phyloP scores from a whole-genome alignment of 495 filamentous ascomycete genomes.

The Hyaloscypha finlandica region DNA sequence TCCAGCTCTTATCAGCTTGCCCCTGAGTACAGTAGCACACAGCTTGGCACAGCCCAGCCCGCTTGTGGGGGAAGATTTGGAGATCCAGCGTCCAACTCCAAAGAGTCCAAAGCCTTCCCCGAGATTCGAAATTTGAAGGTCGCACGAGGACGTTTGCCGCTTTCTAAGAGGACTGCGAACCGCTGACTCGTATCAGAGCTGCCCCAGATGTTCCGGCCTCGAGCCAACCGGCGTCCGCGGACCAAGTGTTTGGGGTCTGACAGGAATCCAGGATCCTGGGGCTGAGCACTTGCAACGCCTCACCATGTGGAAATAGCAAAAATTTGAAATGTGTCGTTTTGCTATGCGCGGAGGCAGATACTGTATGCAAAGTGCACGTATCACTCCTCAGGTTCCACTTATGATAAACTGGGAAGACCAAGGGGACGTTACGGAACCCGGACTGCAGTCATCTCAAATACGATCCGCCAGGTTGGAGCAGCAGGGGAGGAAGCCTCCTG shows the following conservation, averaged over 20 bases:
- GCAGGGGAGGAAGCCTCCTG: too few relatives aligned
- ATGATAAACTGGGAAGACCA: neutral
- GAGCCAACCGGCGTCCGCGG: neutral
- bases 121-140: neutral
- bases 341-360: neutral
- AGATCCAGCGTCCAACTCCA: neutral
- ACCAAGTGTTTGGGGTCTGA: slow-evolving; percentile 6
- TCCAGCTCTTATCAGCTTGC: too few relatives aligned
- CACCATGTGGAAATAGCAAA: neutral
- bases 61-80: neutral
- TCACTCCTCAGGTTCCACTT: slow-evolving; percentile 6
- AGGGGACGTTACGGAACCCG: neutral
- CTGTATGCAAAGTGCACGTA: neutral
- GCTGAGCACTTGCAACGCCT: slow-evolving; percentile 1
- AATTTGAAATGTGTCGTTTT: slow-evolving; percentile 6
- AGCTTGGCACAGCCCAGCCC: neutral
- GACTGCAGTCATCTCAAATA: slow-evolving; percentile 5
- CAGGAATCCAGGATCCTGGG: neutral
- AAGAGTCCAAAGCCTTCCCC: neutral
- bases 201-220: neutral
- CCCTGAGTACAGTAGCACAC: too few relatives aligned
- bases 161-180: neutral
- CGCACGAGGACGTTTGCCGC: neutral
- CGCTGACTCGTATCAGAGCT: neutral
- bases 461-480: slow-evolving; percentile 10